Conservation (phyloP, 345 rosid species). For the Salix suchowensis region DNA sequence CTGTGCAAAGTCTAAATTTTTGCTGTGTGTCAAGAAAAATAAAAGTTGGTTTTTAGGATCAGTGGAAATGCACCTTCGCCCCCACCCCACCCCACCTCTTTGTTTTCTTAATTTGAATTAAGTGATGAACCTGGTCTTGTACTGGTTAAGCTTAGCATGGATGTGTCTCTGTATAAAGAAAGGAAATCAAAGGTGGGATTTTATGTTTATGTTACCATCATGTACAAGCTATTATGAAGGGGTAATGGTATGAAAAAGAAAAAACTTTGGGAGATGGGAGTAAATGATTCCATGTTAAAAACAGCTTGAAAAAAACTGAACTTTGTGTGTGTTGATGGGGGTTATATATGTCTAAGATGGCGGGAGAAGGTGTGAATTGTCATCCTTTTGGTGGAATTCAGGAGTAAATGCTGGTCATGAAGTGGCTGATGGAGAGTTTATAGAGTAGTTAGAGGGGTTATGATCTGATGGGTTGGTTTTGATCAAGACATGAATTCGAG, state of each 20-base stretch:
- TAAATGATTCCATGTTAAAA: too few species aligned
- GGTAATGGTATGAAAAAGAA: background rate
- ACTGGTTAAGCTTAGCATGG: background rate
- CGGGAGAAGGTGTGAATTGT: background rate
- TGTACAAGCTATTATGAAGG: background rate
- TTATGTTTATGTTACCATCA: background rate
- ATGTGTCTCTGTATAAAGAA: background rate
- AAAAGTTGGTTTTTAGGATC: background rate
- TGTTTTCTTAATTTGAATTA: background rate
- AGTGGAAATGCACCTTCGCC: background rate
- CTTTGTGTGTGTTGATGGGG: background rate
- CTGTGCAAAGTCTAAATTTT: background rate
- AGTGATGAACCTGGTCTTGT: background rate
- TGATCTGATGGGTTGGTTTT: background rate
- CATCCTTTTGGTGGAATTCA: background rate
- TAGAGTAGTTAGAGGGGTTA: background rate
- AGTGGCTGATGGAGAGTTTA: background rate
- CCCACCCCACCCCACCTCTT: background rate
- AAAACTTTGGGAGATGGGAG: too few species aligned
- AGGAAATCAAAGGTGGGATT: background rate
- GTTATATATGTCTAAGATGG: background rate
- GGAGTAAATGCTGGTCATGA: background rate
- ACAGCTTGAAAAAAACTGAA: too few species aligned
- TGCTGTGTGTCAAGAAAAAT: background rate
- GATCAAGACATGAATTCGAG: background rate